phyloP scores from a whole-genome alignment of 2,329 filamentous ascomycete species.

The Fusarium armeniacum region DNA sequence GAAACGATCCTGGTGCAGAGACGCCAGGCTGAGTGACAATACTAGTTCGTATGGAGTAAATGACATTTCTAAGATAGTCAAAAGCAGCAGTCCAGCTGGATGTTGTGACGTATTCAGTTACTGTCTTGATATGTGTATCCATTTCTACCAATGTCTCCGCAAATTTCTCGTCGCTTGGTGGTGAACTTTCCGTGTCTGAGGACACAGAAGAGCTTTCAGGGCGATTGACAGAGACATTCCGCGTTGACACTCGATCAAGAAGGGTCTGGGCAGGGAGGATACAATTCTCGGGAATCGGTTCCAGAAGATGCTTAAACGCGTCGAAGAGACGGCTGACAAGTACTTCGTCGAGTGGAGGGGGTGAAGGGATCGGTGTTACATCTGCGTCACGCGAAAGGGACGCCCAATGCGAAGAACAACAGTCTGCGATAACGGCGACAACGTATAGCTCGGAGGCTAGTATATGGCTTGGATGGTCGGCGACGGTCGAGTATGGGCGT shows the following conservation, averaged over 20 bases:
- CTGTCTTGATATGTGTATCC: slow-evolving; percentile 67
- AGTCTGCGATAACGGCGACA: slow-evolving; percentile 74
- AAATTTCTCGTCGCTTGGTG: slow-evolving; percentile 45
- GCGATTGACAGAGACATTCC: slow-evolving; percentile 55
- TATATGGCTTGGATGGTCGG: slow-evolving; percentile 70
- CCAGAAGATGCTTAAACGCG: slow-evolving; percentile 68
- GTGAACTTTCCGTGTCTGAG: slow-evolving; percentile 35
- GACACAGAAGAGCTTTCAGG: slow-evolving; percentile 36
- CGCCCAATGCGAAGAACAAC: slow-evolving; percentile 73
- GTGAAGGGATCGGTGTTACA: slow-evolving; percentile 43
- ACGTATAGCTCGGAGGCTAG: slow-evolving; percentile 75
- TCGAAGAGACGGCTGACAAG: slow-evolving; percentile 70
- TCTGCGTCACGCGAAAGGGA: slow-evolving; percentile 54
- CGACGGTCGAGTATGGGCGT: slow-evolving; percentile 65
- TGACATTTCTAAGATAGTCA: slow-evolving; percentile 68
- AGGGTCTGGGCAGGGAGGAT: slow-evolving; percentile 69
- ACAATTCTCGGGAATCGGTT: slow-evolving; percentile 70
- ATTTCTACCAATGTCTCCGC: slow-evolving; percentile 61
- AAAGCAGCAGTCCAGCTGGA: slow-evolving; percentile 73
- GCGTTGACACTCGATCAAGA: slow-evolving; percentile 64
- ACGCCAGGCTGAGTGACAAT: slow-evolving; percentile 57
- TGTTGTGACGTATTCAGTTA: slow-evolving; percentile 75
- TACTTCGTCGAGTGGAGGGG: slow-evolving; percentile 62
- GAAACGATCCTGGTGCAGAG: slow-evolving; percentile 53
- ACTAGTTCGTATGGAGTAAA: slow-evolving; percentile 65